These are phyloP conservation scores for Meripilus lineatus DNA, from an alignment of 1,284 basidiomycete species.

Conservation along the genomic window DNA sequence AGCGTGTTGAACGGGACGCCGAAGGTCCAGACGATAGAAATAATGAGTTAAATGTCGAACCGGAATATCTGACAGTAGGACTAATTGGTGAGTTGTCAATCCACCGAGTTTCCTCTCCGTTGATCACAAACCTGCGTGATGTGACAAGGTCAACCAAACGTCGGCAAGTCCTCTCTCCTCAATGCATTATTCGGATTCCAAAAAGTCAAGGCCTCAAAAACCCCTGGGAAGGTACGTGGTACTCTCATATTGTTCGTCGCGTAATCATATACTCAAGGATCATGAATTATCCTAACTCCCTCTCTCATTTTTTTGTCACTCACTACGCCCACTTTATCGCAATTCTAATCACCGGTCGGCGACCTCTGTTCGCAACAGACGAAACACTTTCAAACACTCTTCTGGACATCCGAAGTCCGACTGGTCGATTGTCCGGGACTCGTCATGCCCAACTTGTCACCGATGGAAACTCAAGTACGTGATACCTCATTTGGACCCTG, in stretches of 20 bases:
- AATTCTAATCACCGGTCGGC: conserved; percentile 1
- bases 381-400: conserved; percentile 91
- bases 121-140: background rate
- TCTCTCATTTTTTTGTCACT: background rate
- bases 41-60: conserved; percentile 35
- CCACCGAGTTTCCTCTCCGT: background rate
- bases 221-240: conserved; percentile 75
- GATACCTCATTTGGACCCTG: too few relatives aligned
- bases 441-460: conserved; percentile 75
- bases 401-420: conserved; percentile 78
- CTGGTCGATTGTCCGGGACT: conserved; percentile 85
- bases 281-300: background rate
- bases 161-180: conserved; percentile 87
- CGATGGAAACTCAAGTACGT: conserved; percentile 74
- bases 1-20: conserved; percentile 21
- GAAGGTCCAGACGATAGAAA: too few relatives aligned
- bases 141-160: conserved; percentile 82
- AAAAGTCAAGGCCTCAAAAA: conserved; percentile 82
- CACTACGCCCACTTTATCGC: background rate
- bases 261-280: background rate
- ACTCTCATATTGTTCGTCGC: conserved; percentile 2
- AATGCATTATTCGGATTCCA: conserved; percentile 86
- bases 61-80: conserved; percentile 74
- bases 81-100: conserved; percentile 56
- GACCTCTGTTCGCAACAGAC: too few relatives aligned